Conservation (phyloP, 78 protist species). For the Mastigamoeba balamuthi region DNA sequence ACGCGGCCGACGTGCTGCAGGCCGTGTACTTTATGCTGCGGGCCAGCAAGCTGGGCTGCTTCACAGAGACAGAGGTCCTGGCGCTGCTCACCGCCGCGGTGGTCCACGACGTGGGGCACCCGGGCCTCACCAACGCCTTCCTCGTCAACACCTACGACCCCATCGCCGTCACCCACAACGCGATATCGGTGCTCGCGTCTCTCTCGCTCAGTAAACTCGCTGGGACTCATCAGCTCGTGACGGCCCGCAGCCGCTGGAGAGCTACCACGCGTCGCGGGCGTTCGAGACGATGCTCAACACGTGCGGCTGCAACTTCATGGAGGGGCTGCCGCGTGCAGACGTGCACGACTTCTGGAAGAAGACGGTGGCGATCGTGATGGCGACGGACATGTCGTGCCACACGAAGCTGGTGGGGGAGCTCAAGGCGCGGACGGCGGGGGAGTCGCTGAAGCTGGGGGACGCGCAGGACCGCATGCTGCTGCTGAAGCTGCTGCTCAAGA, state of each 20-base stretch:
- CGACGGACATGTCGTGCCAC: conserved; percentile 4
- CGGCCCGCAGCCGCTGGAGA: too few species aligned
- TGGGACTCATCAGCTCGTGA: too few species aligned
- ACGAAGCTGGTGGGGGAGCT: neutral
- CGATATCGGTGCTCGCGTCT: conserved; percentile 10
- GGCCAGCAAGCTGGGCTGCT: too few species aligned
- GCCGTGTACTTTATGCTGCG: too few species aligned
- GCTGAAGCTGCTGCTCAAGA: neutral
- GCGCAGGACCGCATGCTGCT: too few species aligned
- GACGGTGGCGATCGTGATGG: neutral
- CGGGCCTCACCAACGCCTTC: neutral
- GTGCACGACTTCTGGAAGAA: neutral
- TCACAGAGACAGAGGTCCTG: too few species aligned
- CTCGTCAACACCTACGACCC: conserved; percentile 18
- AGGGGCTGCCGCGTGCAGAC: neutral
- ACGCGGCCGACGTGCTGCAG: too few species aligned
- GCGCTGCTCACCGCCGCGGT: neutral
- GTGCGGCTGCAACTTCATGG: neutral
- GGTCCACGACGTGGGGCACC: neutral
- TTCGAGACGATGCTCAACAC: neutral
- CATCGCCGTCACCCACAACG: conserved; percentile 13
- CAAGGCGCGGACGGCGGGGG: too few species aligned
- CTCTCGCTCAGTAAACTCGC: too few species aligned
- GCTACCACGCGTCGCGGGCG: neutral
- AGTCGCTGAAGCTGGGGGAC: too few species aligned